Conservation (phyloP, 116 monocot species). For the Dioscorea cayenensis region DNA sequence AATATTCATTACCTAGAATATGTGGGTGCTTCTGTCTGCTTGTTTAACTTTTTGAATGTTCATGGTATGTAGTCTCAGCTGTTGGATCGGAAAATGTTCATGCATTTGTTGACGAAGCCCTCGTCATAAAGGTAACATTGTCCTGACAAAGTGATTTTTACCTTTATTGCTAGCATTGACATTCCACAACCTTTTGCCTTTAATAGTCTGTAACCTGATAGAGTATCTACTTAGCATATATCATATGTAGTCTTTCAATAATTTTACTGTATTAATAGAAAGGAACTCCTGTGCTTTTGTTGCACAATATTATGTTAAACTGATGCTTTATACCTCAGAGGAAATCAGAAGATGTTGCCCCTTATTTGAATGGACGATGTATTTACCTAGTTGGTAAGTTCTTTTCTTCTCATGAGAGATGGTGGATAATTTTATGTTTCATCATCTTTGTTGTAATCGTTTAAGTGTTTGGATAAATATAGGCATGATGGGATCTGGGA, state of each 20-base stretch:
- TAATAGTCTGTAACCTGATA: not conserved
- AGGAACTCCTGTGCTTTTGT: not conserved
- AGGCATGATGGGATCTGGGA: slow-evolving; percentile 99
- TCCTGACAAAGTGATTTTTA: not conserved
- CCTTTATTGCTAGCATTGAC: not conserved
- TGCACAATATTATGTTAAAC: too few species aligned
- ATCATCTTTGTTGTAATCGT: not conserved
- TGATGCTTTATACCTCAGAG: slow-evolving; percentile 29
- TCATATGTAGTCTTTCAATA: not conserved
- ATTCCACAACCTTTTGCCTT: not conserved
- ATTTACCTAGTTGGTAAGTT: slow-evolving; percentile 80
- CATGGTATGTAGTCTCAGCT: not conserved
- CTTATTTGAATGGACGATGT: slow-evolving; percentile 52
- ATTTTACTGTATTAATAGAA: not conserved
- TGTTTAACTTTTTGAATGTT: not conserved
- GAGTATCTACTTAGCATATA: not conserved
- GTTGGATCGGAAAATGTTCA: slow-evolving; percentile 15
- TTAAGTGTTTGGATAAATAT: not conserved
- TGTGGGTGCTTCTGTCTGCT: not conserved
- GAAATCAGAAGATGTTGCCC: slow-evolving; percentile 53
- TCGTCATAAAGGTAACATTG: slow-evolving; percentile 42
- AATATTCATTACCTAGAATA: too few species aligned
- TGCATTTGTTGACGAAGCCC: slow-evolving; percentile 38
- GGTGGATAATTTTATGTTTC: not conserved
- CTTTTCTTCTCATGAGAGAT: not conserved